phyloP scores from a whole-genome alignment of 495 filamentous ascomycete genomes.

The Neurospora terricola region DNA sequence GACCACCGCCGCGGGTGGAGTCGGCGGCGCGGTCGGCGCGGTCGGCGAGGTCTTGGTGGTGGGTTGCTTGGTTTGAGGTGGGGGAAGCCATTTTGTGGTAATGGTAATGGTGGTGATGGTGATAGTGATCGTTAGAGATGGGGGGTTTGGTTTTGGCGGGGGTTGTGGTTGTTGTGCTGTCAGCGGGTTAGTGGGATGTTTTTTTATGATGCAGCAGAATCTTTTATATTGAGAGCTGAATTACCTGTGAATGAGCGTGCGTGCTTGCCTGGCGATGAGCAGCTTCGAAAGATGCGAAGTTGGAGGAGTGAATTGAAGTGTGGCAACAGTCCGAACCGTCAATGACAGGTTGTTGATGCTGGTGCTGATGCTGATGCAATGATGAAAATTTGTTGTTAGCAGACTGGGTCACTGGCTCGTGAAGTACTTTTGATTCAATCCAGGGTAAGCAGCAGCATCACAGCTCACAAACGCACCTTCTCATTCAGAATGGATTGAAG shows the following conservation, averaged over 20 bases:
- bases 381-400: background rate
- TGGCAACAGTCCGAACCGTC: background rate
- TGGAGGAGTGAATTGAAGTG: background rate
- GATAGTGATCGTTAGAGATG: too few relatives aligned
- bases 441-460: background rate
- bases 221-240: background rate
- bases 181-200: background rate
- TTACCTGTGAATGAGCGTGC: background rate
- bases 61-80: background rate
- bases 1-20: background rate
- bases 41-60: background rate
- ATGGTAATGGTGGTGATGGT: background rate
- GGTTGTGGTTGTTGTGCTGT: background rate
- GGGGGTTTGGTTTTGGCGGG: background rate
- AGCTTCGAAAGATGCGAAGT: background rate
- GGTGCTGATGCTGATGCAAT: background rate
- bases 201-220: background rate
- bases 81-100: background rate
- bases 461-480: background rate
- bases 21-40: background rate
- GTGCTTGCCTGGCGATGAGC: background rate
- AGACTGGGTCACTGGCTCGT: background rate
- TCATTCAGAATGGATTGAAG: background rate
- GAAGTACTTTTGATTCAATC: background rate
- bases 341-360: background rate